A percentile compares a stretch with the other conserved stretches of the same genome.
Conservation (phyloP, 2,329 filamentous ascomycete species). For the Penicillium expansum region DNA sequence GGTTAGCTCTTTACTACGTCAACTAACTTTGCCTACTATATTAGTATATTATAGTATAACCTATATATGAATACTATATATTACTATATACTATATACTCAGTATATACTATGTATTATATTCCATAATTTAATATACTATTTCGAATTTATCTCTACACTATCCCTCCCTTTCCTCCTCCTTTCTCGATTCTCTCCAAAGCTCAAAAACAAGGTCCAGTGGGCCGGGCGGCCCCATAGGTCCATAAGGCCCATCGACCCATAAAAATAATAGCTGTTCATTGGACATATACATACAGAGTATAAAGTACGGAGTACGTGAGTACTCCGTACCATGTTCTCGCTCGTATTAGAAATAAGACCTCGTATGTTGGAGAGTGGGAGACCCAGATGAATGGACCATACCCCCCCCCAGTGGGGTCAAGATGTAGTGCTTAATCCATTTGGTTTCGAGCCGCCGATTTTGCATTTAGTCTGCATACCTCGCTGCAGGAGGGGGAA, state of each 20-base stretch:
- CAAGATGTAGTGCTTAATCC: slow-evolving; percentile 32
- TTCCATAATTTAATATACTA: no score
- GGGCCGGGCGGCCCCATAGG: slow-evolving; percentile 2
- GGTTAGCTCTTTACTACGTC: slow-evolving; percentile 40
- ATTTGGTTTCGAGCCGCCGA: slow-evolving; percentile 10
- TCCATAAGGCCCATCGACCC: background rate
- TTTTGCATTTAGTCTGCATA: background rate
- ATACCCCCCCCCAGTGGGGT: slow-evolving; percentile 23
- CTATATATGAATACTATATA: no score
- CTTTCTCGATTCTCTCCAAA: background rate
- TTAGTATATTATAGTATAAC: no score
- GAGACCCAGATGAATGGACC: slow-evolving; percentile 15
- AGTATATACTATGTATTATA: no score
- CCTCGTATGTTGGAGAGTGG: background rate
- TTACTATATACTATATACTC: no score
- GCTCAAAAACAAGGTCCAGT: slow-evolving; percentile 4
- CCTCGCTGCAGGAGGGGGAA: background rate
- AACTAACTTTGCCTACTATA: slow-evolving; percentile 17
- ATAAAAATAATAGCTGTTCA: background rate
- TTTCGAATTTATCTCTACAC: no score
- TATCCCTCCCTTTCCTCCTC: no score
- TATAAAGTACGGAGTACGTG: background rate
- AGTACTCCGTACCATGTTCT: no score
- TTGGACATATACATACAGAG: background rate
- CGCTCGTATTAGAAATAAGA: background rate